phyloP scores from a whole-genome alignment of 176 grass and related monocot genomes.

The Triticum turgidum region DNA sequence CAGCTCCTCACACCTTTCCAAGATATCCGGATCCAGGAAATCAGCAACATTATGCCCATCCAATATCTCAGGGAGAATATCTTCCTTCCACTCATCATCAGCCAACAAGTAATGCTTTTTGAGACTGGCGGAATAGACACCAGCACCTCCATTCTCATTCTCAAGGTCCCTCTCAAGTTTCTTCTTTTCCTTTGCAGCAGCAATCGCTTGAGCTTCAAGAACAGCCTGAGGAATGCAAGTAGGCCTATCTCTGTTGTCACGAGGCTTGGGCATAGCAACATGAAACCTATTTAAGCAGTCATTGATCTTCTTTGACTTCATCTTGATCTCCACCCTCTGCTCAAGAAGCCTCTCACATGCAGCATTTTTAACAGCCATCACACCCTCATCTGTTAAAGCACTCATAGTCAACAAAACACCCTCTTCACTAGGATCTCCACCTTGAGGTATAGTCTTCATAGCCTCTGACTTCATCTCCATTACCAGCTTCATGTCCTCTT shows the following conservation, averaged over 20 bases:
- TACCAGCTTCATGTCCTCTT: conserved; percentile 71
- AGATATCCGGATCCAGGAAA: conserved; percentile 81
- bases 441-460: conserved; percentile 55
- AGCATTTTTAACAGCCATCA: conserved; percentile 66
- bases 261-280: conserved; percentile 79
- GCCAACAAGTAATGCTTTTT: conserved; percentile 74
- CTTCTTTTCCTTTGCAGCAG: conserved; percentile 56
- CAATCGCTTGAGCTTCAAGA: conserved; percentile 38
- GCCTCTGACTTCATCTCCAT: conserved; percentile 59
- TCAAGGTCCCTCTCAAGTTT: conserved; percentile 67
- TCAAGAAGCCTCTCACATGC: conserved; percentile 63
- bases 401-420: conserved; percentile 76
- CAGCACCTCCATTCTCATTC: conserved; percentile 85
- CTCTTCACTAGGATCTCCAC: conserved; percentile 61
- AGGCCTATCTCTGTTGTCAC: conserved; percentile 68
- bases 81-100: conserved; percentile 76
- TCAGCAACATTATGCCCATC: conserved; percentile 78
- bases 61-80: conserved; percentile 58
- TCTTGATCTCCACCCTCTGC: conserved; percentile 59
- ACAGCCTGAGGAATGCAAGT: conserved; percentile 45
- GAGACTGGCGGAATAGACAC: conserved; percentile 78
- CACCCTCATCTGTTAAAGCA: conserved; percentile 76
- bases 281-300: conserved; percentile 70
- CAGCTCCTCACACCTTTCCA: conserved; percentile 63
- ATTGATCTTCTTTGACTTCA: conserved; percentile 68